These are phyloP conservation scores for Gonapodya sp. DNA, from an alignment of 192 early-diverging fungal species.

Conservation along the genomic window DNA sequence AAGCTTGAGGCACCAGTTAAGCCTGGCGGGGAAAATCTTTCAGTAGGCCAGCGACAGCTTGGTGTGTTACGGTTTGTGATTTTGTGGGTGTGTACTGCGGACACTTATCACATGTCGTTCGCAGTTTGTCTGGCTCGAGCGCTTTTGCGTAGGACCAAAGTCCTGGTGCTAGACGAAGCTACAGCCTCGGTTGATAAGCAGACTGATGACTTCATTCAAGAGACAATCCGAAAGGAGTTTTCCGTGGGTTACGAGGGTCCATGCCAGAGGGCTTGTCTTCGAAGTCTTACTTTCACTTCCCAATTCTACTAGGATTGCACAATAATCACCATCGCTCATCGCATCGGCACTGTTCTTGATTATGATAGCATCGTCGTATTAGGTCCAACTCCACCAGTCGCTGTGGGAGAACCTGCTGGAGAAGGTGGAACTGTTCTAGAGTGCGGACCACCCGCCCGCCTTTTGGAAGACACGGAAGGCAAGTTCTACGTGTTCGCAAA, in stretches of 20 bases:
- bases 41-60: conserved; percentile 48
- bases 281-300: no score
- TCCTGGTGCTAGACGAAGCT: conserved; percentile 40
- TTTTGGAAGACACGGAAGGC: background rate
- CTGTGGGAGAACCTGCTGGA: background rate
- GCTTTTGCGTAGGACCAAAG: conserved; percentile 28
- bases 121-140: conserved; percentile 47
- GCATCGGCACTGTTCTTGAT: conserved; percentile 8
- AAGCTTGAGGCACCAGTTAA: background rate
- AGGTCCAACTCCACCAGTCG: background rate
- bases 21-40: conserved; percentile 13
- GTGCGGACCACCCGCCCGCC: background rate
- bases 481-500: conserved; percentile 2
- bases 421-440: background rate
- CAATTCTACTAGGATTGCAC: background rate
- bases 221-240: conserved; percentile 5
- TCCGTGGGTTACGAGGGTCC: background rate
- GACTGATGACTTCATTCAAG: conserved; percentile 9
- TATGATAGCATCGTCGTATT: conserved; percentile 10
- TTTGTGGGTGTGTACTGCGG: background rate
- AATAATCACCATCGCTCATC: conserved; percentile 10
- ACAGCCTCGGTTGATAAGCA: conserved; percentile 16
- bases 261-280: no score
- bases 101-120: background rate
- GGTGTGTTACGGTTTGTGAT: background rate